Evolutionary conservation across 2,329 filamentous ascomycete genomes (phyloP).

Genomic region (Trichoderma endophyticum): DNA sequence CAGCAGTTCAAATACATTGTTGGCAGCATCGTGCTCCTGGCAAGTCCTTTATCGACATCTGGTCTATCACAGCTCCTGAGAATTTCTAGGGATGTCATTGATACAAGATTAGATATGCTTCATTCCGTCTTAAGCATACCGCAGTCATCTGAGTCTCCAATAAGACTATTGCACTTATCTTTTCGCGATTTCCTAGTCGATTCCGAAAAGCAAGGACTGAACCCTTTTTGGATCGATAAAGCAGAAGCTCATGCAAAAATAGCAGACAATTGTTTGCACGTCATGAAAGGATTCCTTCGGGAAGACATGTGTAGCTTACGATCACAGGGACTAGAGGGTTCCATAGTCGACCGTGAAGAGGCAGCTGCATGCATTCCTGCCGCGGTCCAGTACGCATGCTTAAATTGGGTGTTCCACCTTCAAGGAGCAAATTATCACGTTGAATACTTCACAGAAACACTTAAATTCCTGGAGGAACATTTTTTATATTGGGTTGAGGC

Average conservation of each 20-base stretch:
- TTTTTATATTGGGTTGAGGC: conserved; percentile 43
- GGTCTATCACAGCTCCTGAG: conserved; percentile 29
- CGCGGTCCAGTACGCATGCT: conserved; percentile 5
- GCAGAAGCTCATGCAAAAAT: neutral
- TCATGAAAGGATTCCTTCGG: neutral
- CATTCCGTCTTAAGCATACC: conserved; percentile 36
- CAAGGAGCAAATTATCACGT: conserved; percentile 20
- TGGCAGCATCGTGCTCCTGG: conserved; percentile 31
- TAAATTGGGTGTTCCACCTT: conserved; percentile 28
- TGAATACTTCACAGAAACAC: conserved; percentile 26
- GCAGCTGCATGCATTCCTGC: neutral
- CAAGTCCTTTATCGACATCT: conserved; percentile 29
- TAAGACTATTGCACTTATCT: conserved; percentile 24
- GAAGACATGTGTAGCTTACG: neutral
- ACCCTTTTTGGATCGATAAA: conserved; percentile 3
- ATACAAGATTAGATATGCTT: conserved; percentile 26
- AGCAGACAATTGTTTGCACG: neutral
- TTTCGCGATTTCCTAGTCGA: neutral
- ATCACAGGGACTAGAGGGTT: neutral
- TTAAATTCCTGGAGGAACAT: conserved; percentile 36
- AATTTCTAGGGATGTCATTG: conserved; percentile 22
- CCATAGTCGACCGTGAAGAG: neutral
- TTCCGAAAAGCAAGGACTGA: neutral
- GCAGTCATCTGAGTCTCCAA: conserved; percentile 20
- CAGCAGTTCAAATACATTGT: conserved; percentile 30